These are phyloP conservation scores for Agroathelia rolfsii DNA, from an alignment of 1,284 basidiomycete genomes.

Conservation along the genomic window DNA sequence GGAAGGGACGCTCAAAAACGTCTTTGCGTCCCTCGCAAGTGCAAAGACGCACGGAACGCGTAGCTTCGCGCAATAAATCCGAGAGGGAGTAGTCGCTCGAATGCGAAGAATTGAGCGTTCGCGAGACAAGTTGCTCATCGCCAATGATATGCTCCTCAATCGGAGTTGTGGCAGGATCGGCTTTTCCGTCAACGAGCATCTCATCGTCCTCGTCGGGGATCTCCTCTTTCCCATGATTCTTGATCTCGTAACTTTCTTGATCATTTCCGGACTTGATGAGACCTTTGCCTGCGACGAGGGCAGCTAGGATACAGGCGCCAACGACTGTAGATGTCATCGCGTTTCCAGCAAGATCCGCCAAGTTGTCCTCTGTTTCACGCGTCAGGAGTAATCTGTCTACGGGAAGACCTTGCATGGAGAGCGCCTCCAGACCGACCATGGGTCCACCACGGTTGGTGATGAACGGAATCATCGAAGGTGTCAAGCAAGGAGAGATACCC, in stretches of 20 bases:
- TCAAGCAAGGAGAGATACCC: constrained; percentile 87
- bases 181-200: constrained; percentile 37
- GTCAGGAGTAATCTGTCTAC: constrained; percentile 88
- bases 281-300: constrained; percentile 59
- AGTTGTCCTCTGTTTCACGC: constrained; percentile 86
- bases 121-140: constrained; percentile 51
- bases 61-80: constrained; percentile 56
- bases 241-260: constrained; percentile 51
- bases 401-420: constrained; percentile 89
- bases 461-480: constrained; percentile 94
- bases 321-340: constrained; percentile 97
- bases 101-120: constrained; percentile 62
- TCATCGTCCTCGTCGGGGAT: constrained; percentile 26
- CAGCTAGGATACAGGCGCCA: constrained; percentile 81
- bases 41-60: constrained; percentile 72
- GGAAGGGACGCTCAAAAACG: constrained; percentile 62
- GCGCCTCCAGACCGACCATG: constrained; percentile 86
- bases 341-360: constrained; percentile 91
- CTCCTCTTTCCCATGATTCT: constrained; percentile 29
- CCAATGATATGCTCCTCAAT: constrained; percentile 56
- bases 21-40: constrained; percentile 82
- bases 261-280: constrained; percentile 60
- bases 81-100: constrained; percentile 37
- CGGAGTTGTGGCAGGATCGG: constrained; percentile 15
- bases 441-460: constrained; percentile 95